Evolutionary conservation across 192 early-diverging fungal genomes (phyloP), one percentile per base, ranked within the genome.

Genomic region (Podochytrium sp.): DNA sequence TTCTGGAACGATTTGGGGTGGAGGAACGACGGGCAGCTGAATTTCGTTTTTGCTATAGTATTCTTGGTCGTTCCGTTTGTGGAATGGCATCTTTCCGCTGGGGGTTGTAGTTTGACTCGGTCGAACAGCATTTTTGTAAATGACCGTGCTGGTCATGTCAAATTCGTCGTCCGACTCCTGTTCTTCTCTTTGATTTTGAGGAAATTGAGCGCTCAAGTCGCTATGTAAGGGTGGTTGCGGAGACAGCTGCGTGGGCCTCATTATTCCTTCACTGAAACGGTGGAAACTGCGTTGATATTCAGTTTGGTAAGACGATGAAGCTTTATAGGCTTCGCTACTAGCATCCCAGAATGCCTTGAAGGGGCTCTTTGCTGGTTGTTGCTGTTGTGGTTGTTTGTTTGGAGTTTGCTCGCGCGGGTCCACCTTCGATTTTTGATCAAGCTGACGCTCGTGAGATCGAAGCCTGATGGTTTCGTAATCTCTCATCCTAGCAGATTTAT

Each of bases 231-330:
- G 58, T 35, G 58, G 58, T 23, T 61, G 58, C 33, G 63, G 63
- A 10, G 63, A 47, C 20, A 47, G 38, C 35, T 16, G 41, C 16
- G 63, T 65, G 7, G 40, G n/a, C 37, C 37, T 61, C 33, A 23
- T 61, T 4, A 47, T 47, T 47, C 20, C 43, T 20, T 12, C 43
- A 12, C 43, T 20, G 30, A 20, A 55, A 20, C 23, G 5, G 30
- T 69, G 66, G 23, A 38, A 69, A 18, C 55, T 20, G 7, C 52
- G 66, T 40, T 55, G 47, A n/a, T 69, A 69, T 41, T 69, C 66
- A 7, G 66, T 69, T 7, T n/a, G 7, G 29, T 38, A 69, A 5
- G 66, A 34, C 50, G n/a, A 25, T 30, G 51, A 52, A 2, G 66
- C 66, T 18, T 38, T 51, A 20, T 30, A 25, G 14, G 66, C 66